Percentiles rank a stretch among this genome's conserved stretches.
Conservation (phyloP, 1,139 yeast genomes). For the Arxiozyma heterogenica region DNA sequence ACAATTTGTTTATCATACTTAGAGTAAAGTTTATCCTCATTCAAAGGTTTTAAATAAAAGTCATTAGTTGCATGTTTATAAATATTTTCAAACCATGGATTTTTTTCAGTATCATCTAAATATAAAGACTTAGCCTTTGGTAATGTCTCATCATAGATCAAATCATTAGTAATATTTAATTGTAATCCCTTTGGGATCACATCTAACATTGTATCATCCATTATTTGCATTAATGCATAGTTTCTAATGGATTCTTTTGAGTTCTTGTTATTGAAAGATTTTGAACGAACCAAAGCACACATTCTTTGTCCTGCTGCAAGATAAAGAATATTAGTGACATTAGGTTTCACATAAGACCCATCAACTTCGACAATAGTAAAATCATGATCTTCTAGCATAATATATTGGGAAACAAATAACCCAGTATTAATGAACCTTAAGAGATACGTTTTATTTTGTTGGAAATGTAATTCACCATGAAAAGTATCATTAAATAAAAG, state of each 20-base stretch:
- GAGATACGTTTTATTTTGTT: conserved; percentile 54
- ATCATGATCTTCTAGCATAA: conserved; percentile 59
- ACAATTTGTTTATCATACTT: conserved; percentile 55
- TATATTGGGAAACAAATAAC: conserved; percentile 60
- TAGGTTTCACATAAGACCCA: conserved; percentile 56
- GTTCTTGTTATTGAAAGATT: conserved; percentile 20
- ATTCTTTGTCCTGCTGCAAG: conserved; percentile 67
- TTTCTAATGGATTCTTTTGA: conserved; percentile 36
- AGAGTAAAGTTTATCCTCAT: conserved; percentile 36
- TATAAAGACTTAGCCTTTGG: conserved; percentile 24
- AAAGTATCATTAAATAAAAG: conserved; percentile 55
- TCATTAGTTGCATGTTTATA: conserved; percentile 41
- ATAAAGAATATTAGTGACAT: conserved; percentile 48
- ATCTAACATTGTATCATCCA: conserved; percentile 64
- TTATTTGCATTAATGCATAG: conserved; percentile 52
- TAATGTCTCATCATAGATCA: conserved; percentile 39
- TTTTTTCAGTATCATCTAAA: not conserved
- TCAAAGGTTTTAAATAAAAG: conserved; percentile 43
- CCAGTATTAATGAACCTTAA: conserved; percentile 59
- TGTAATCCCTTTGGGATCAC: conserved; percentile 44
- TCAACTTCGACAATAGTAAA: conserved; percentile 64
- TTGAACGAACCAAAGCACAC: conserved; percentile 52
- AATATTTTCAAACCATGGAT: conserved; percentile 11
- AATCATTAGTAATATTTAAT: conserved; percentile 45
- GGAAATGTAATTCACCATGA: conserved; percentile 47